Evolutionary conservation across 1,139 yeast species (phyloP), one percentile per base, ranked within the genome.

Genomic region (Yamadazyma conglobata): DNA sequence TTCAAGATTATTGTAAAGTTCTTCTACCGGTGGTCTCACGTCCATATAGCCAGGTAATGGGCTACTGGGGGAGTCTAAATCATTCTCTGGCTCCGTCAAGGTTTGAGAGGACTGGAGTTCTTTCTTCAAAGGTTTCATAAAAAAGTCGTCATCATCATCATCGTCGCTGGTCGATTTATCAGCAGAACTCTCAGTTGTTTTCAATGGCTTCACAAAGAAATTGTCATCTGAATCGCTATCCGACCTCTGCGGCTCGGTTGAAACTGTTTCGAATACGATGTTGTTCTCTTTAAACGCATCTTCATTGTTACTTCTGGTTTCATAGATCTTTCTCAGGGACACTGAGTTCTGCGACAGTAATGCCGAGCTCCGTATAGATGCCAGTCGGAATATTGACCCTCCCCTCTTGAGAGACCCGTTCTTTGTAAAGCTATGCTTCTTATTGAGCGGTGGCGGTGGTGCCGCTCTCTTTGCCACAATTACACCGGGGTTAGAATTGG

Each of bases 21-120:
- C 94, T 48, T 91, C 97, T 1, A 95, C 83, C 0, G 98, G 89
- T 2, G 99, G 99, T 51, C 98, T 77, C 5, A 91, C 81, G 8
- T 45, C 50, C 72, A 67, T 64, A 65, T 61, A 40, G 4, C 15
- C 24, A 9, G 19, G 22, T n/a, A 28, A 10, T 11, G 26, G 22
- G 19, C 30, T 27, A 3, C 14, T 17, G 9, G 16, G 5, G 15
- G 21, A 15, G 5, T 12, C 22, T 7, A 22, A 20, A 18, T 20
- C 16, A 10, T n/a, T 14, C 10, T 14, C 15, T 14, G n/a, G 18
- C 13, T 20, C 25, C 3, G 20, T 21, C 10, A 21, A 13, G 10
- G 8, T 13, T 11, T 5, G 17, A n/a, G 18, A 15, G 9, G 26
- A 15, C 4, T 17, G 8, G 20, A 3, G 23, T 24, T 21, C 22